phyloP scores from a whole-genome alignment of 2,329 filamentous ascomycete genomes.

The Epichloe sp. region DNA sequence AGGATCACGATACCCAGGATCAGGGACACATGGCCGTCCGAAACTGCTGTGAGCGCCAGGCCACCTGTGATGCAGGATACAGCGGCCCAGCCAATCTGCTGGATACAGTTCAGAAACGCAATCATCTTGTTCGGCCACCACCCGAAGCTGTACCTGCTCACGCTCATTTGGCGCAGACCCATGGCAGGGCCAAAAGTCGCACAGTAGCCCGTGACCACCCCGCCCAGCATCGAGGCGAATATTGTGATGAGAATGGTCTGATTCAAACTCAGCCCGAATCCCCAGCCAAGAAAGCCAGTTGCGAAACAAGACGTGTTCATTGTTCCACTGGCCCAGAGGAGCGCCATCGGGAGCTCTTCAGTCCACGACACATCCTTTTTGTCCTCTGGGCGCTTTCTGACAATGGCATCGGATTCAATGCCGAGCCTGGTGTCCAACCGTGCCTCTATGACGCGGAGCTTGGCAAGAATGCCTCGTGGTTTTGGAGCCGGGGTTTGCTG shows the following conservation, averaged over 20 bases:
- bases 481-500: neutral
- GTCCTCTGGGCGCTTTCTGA: conserved; percentile 31
- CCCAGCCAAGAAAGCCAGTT: conserved; percentile 36
- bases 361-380: conserved; percentile 18
- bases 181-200: conserved; percentile 36
- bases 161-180: conserved; percentile 37
- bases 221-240: conserved; percentile 29
- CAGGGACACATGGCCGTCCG: conserved; percentile 29
- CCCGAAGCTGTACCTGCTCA: conserved; percentile 35
- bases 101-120: conserved; percentile 25
- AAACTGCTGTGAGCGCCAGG: conserved; percentile 32
- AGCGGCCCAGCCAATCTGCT: conserved; percentile 36
- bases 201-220: conserved; percentile 26
- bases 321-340: conserved; percentile 37
- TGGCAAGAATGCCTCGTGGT: conserved; percentile 18
- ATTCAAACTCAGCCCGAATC: conserved; percentile 31
- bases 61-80: conserved; percentile 39
- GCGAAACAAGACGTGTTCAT: conserved; percentile 39
- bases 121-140: conserved; percentile 38
- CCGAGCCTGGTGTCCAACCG: conserved; percentile 32
- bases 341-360: conserved; percentile 34
- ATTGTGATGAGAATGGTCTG: conserved; percentile 32
- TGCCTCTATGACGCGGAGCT: conserved; percentile 27
- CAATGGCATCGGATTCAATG: conserved; percentile 33
- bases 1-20: conserved; percentile 41